Evolutionary conservation across 1,284 basidiomycete genomes (phyloP), one percentile per base, ranked within the genome.

Genomic region (Apiotrichum veenhuisii): DNA sequence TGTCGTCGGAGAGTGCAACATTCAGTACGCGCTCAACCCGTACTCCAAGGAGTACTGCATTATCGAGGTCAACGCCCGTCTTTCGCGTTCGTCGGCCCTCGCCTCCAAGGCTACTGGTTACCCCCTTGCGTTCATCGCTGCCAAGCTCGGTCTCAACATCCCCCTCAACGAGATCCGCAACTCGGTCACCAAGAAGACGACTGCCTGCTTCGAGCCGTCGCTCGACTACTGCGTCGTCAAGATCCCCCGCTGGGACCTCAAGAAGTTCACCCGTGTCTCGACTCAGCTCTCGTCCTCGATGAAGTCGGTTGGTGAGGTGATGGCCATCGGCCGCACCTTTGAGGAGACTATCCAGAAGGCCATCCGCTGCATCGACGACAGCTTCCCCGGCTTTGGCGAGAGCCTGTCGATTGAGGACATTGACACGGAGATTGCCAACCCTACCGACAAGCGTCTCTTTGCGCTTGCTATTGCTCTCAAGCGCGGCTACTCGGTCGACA

Each of bases 301-400:
- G 95, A 98, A 98, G 85, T 92, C 89, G 71, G 96, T 98, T 8
- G 95, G 95, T 55, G 95, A 98, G 78, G 95, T 98, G 56, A 98
- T 98, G 96, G 91, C 89, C 63, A 98, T 98, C 65, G 96, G 95
- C 25, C 83, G 95, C 65, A 96, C 92, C 14, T 98, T 98, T 69
- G 95, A 98, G 77, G 95, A 98, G 81, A 94, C 91, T 0, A 88
- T 98, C 61, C 95, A 98, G 77, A 98, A 98, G 80, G 95, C 95
- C 1, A 97, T 98, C 63, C 83, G 95, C 40, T 87, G 91, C 18
- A 96, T 98, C 70, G 95, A 98, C 74, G 93, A 95, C 72, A 87
- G 87, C 64, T 97, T 97, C 77, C 79, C 85, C 68, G 95, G 95
- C 5, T 98, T 98, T 77, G 86, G 89, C 9, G 87, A 78, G 68